Conservation (phyloP, 805 yeast genomes). For the Wickerhamomyces ciferrii region DNA sequence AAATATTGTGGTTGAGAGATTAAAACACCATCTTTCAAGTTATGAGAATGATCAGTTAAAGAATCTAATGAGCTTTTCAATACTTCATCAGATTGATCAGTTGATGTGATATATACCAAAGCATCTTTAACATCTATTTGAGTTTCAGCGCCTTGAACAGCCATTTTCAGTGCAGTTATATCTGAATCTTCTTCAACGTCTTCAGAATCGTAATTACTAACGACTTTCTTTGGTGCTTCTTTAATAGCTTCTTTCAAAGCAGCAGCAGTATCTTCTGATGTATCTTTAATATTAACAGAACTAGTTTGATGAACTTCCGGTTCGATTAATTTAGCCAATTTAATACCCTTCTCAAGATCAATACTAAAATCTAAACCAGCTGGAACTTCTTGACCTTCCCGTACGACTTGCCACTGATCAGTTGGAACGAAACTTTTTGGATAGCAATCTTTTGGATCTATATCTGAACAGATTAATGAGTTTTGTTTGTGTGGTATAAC, state of each 20-base stretch:
- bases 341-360: conserved; percentile 64
- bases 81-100: conserved; percentile 3
- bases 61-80: conserved; percentile 26
- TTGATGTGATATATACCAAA: conserved; percentile 8
- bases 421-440: conserved; percentile 60
- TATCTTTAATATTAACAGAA: conserved; percentile 7
- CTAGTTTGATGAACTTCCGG: conserved; percentile 2
- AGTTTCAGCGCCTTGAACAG: conserved; percentile 11
- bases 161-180: conserved; percentile 17
- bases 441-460: conserved; percentile 49
- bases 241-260: conserved; percentile 9
- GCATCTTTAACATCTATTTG: conserved; percentile 14
- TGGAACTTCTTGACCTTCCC: conserved; percentile 73
- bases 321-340: conserved; percentile 58
- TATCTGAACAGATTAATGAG: conserved; percentile 33
- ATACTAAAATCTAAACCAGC: conserved; percentile 41
- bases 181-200: conserved; percentile 16
- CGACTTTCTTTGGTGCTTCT: conserved; percentile 9
- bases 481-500: background rate
- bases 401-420: conserved; percentile 62
- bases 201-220: conserved; percentile 9
- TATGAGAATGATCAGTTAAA: conserved; percentile 61
- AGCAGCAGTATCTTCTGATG: conserved; percentile 6
- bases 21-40: conserved; percentile 52
- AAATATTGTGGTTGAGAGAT: conserved; percentile 32